Percentiles rank a stretch among this genome's conserved stretches.
Conservation (phyloP, 192 early-diverging fungal genomes). For the Backusella westeae region DNA sequence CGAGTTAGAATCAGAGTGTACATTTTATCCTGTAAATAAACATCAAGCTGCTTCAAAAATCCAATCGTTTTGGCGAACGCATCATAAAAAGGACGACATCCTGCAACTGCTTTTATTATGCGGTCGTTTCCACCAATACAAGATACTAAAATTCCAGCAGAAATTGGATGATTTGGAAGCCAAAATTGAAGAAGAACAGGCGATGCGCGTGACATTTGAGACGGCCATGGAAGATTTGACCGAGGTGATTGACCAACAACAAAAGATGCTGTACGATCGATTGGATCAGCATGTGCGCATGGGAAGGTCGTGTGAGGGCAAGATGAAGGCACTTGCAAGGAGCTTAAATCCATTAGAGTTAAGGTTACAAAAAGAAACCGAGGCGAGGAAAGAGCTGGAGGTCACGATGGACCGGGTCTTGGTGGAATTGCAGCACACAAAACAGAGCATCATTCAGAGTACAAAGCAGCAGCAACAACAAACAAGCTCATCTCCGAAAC, state of each 20-base stretch:
- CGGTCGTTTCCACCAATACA: neutral
- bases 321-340: neutral
- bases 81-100: neutral
- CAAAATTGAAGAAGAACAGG: neutral
- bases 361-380: neutral
- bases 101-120: neutral
- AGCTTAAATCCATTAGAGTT: neutral
- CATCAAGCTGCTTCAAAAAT: neutral
- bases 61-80: neutral
- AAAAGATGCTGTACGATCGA: conserved; percentile 21
- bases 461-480: neutral
- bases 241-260: conserved; percentile 19
- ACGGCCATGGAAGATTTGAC: conserved; percentile 19
- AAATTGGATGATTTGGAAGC: neutral
- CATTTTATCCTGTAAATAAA: neutral
- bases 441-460: neutral
- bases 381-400: neutral
- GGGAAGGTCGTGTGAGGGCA: neutral
- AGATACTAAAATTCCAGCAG: neutral
- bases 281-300: neutral
- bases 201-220: conserved; percentile 19
- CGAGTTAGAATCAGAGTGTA: neutral
- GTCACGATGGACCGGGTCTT: neutral
- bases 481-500: neutral
- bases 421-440: neutral